These are phyloP conservation scores for Phytopythium ostracodes DNA, from an alignment of 352 stramenopile species.

Conservation along the genomic window DNA sequence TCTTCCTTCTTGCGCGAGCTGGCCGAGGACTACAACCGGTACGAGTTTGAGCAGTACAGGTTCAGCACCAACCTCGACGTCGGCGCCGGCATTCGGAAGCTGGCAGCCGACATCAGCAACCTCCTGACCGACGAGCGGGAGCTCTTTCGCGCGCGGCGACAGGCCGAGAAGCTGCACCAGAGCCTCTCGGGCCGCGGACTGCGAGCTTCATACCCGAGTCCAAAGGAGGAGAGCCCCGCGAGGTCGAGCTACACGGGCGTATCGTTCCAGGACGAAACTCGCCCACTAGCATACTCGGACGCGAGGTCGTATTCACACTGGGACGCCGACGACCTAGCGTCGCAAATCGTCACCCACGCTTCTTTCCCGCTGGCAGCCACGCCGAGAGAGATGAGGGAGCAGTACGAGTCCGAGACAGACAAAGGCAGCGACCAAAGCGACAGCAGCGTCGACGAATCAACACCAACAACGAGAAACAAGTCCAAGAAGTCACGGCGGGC, in stretches of 20 bases:
- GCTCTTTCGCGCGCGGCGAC: constrained; percentile 36
- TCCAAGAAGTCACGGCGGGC: not conserved
- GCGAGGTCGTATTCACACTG: constrained; percentile 11
- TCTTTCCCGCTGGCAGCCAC: constrained; percentile 10
- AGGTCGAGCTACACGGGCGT: constrained; percentile 6
- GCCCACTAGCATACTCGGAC: constrained; percentile 36
- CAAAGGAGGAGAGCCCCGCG: constrained; percentile 7
- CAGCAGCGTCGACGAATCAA: not conserved
- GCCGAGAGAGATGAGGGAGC: not conserved
- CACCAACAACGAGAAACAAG: not conserved
- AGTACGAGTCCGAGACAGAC: constrained; percentile 6
- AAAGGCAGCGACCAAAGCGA: not conserved
- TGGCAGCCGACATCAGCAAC: constrained; percentile 40
- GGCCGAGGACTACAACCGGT: constrained; percentile 59
- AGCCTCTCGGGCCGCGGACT: constrained; percentile 49
- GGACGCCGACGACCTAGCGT: constrained; percentile 29
- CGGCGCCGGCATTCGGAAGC: constrained; percentile 60
- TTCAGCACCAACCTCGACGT: constrained; percentile 72
- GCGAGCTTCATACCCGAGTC: constrained; percentile 22
- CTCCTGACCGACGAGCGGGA: constrained; percentile 46
- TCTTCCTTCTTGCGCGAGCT: constrained; percentile 45
- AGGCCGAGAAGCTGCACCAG: constrained; percentile 52
- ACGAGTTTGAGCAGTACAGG: constrained; percentile 69
- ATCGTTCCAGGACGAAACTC: constrained; percentile 15
- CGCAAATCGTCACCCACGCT: constrained; percentile 43